phyloP scores from a whole-genome alignment of 345 rosid genomes.

The Raphanus raphanistrum region DNA sequence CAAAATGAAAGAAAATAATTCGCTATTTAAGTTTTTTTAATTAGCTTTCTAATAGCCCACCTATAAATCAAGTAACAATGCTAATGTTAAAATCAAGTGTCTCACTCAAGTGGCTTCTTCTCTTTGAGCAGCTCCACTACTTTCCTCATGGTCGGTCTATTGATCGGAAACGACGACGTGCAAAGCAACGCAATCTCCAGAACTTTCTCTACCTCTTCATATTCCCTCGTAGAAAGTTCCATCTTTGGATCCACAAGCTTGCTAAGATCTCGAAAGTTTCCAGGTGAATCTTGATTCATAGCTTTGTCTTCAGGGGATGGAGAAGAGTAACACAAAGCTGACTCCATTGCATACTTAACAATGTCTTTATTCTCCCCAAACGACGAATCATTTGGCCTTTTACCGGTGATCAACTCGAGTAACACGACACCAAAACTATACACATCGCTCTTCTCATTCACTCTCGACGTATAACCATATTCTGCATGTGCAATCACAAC shows the following conservation, averaged over 20 bases:
- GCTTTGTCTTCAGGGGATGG: slow-evolving; percentile 11
- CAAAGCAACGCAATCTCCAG: slow-evolving; percentile 57
- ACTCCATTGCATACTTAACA: slow-evolving; percentile 57
- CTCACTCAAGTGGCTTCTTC: slow-evolving; percentile 22
- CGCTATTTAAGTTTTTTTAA: not conserved
- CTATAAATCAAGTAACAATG: not conserved
- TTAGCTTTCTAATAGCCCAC: not conserved
- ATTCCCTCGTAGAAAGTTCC: slow-evolving; percentile 36
- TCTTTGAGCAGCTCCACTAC: slow-evolving; percentile 69
- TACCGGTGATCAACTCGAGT: slow-evolving; percentile 62
- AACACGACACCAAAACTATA: slow-evolving; percentile 71
- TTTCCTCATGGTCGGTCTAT: slow-evolving; percentile 71
- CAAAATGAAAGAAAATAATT: not conserved
- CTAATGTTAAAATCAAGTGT: not conserved
- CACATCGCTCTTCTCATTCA: slow-evolving; percentile 51
- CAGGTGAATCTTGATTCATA: slow-evolving; percentile 3
- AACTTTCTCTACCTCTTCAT: slow-evolving; percentile 56
- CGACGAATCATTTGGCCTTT: slow-evolving; percentile 57
- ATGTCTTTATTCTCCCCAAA: slow-evolving; percentile 60
- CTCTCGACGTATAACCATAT: slow-evolving; percentile 55
- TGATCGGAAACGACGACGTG: slow-evolving; percentile 51
- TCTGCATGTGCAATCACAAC: slow-evolving; percentile 55
- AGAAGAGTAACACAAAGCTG: slow-evolving; percentile 27
- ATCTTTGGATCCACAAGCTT: slow-evolving; percentile 56
- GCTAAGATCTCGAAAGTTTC: slow-evolving; percentile 15